Evolutionary conservation across 1,284 basidiomycete genomes (phyloP), one percentile per base, ranked within the genome.

Genomic region (Mycena citricolor): DNA sequence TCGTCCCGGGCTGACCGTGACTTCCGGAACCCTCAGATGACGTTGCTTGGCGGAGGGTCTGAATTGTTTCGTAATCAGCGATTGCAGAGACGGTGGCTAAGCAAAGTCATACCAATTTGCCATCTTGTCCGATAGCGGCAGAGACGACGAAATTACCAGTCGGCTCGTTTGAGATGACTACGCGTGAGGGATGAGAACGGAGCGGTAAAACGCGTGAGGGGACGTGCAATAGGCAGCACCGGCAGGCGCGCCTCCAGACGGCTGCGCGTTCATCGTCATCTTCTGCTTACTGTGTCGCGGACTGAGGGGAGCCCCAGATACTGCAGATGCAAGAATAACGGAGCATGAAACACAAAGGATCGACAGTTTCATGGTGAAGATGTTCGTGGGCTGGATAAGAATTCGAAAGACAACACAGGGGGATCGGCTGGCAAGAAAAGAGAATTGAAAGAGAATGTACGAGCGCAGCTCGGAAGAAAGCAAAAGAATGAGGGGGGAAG

Each of bases 1-100:
- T 69, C 44, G 34, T 46, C 11, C 47, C 59, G n/a, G 60, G 56
- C 22, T 59, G 47, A 16, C 69, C 73, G 49, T 74, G 73, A 14
- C 59, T 57, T 8, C 74, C 74, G 22, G 60, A 44, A 23, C 73
- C 74, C 20, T 64, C 60, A 13, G 72, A 63, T 30, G 61, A 55
- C 10, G 70, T 57, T 17, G 65, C 67, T 42, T 58, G 59, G 23
- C 60, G 53, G 30, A 66, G 54, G 12, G 58, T 66, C 62, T 69
- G 40, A 12, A 17, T 10, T 13, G 4, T 14, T 23, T 3, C 23
- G 41, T 25, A 22, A 25, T 20, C 37, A 16, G 39, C 16, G 32
- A 19, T 34, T 22, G 4, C 31, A 5, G 8, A 26, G 19, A 10
- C 40, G 40, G 19, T 29, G 14, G 20, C 5, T 21, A 20, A 29